These are phyloP conservation scores for Kickxella alabastrina DNA, from an alignment of 192 early-diverging fungal genomes.

Conservation along the genomic window DNA sequence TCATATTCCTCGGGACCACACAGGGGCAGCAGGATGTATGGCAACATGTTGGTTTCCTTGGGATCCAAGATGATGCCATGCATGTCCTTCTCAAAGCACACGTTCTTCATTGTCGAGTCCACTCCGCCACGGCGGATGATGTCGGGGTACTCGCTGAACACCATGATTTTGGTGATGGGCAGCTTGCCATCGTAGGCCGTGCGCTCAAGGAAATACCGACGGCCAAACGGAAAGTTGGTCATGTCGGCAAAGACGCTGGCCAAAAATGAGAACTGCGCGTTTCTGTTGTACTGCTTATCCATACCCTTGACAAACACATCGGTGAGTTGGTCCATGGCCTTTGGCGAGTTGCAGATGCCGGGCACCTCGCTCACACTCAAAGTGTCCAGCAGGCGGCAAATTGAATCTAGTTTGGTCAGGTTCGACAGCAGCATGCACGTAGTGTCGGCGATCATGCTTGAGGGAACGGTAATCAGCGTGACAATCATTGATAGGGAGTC, in stretches of 20 bases:
- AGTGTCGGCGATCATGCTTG: constrained; percentile 70
- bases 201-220: constrained; percentile 65
- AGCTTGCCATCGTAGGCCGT: constrained; percentile 61
- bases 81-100: constrained; percentile 71
- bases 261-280: constrained; percentile 79
- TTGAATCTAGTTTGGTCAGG: constrained; percentile 67
- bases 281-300: constrained; percentile 70
- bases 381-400: constrained; percentile 56
- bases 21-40: constrained; percentile 81
- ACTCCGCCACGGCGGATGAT: constrained; percentile 89
- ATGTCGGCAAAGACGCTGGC: constrained; percentile 92
- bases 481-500: constrained; percentile 68
- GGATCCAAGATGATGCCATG: constrained; percentile 67
- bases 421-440: constrained; percentile 86
- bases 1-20: constrained; percentile 91
- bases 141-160: constrained; percentile 78
- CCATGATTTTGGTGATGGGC: constrained; percentile 79
- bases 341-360: constrained; percentile 43
- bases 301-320: constrained; percentile 86
- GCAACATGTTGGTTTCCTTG: constrained; percentile 73
- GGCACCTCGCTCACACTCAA: constrained; percentile 23
- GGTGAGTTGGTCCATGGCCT: constrained; percentile 77
- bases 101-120: constrained; percentile 84
- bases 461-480: constrained; percentile 63
- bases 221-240: constrained; percentile 63